Conservation (phyloP, 164 flowering plant species). For the Tetracentron sinense region DNA sequence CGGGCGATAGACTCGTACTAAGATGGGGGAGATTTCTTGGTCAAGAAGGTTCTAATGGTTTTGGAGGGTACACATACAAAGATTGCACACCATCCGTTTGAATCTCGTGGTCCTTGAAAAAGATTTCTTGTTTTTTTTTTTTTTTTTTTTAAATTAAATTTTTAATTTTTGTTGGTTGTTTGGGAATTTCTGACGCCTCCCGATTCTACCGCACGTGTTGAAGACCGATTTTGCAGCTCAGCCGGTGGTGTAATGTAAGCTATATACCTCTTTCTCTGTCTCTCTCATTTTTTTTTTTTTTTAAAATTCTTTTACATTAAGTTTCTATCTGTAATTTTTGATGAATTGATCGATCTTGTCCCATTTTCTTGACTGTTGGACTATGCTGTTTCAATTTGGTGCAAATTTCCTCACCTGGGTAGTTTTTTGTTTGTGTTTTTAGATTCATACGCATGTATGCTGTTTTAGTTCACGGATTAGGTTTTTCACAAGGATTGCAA, state of each 20-base stretch:
- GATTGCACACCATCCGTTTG: constrained; percentile 1
- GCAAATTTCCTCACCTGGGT: constrained; percentile 17
- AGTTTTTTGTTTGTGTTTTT: background rate
- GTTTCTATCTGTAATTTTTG: background rate
- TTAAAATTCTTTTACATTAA: background rate
- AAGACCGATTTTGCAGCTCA: constrained; percentile 40
- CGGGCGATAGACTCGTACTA: too few relatives aligned
- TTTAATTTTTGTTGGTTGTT: constrained; percentile 1
- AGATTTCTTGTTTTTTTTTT: background rate
- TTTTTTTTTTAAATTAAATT: background rate
- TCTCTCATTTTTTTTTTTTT: background rate
- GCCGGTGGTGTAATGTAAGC: constrained; percentile 28
- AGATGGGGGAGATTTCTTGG: too few relatives aligned
- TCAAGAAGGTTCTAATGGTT: background rate
- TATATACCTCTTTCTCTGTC: background rate
- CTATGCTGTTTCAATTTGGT: background rate
- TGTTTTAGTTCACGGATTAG: constrained; percentile 2
- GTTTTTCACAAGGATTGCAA: constrained; percentile 2
- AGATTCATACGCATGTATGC: background rate
- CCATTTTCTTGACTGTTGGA: background rate
- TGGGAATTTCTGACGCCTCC: constrained; percentile 10
- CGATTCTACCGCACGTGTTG: constrained; percentile 30
- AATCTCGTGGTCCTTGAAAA: background rate
- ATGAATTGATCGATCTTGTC: constrained; percentile 4
- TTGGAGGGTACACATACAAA: too few relatives aligned